phyloP scores from a whole-genome alignment of 768 basidiomycete genomes.

The Mycena metata region DNA sequence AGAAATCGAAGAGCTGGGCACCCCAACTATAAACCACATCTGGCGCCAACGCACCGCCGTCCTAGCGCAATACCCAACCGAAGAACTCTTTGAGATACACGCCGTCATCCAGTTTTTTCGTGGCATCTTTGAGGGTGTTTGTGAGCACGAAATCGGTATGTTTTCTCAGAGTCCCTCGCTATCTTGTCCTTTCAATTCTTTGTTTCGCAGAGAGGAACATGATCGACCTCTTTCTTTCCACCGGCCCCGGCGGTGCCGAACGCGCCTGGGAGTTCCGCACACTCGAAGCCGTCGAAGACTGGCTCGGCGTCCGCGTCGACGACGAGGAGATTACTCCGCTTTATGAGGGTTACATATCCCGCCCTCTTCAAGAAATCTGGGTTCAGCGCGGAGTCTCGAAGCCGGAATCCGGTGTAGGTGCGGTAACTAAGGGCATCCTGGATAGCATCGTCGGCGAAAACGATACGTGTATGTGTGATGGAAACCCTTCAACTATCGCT shows the following conservation, averaged over 20 bases:
- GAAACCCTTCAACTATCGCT: background rate
- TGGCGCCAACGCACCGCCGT: conserved; percentile 18
- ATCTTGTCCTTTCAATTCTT: background rate
- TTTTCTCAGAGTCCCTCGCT: background rate
- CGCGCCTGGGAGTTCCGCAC: background rate
- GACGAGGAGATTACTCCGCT: background rate
- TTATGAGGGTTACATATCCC: background rate
- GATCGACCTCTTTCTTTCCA: background rate
- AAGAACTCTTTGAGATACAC: conserved; percentile 20
- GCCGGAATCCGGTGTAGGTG: too few relatives aligned
- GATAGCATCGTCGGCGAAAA: background rate
- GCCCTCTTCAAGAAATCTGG: conserved; percentile 7
- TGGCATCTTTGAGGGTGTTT: background rate
- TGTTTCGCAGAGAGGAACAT: background rate
- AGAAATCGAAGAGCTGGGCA: background rate
- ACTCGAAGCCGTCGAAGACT: background rate
- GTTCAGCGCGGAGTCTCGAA: too few relatives aligned
- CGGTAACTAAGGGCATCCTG: background rate
- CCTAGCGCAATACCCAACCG: conserved; percentile 12
- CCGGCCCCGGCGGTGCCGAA: conserved; percentile 2
- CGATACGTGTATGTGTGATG: background rate
- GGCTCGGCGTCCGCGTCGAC: background rate
- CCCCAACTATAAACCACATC: background rate
- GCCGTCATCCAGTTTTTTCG: conserved; percentile 20
- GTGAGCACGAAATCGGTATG: background rate